A percentile compares a stretch with the other conserved stretches of the same genome.
phyloP scores from a whole-genome alignment of 2,329 filamentous ascomycete genomes.

The Alternaria infectoria region DNA sequence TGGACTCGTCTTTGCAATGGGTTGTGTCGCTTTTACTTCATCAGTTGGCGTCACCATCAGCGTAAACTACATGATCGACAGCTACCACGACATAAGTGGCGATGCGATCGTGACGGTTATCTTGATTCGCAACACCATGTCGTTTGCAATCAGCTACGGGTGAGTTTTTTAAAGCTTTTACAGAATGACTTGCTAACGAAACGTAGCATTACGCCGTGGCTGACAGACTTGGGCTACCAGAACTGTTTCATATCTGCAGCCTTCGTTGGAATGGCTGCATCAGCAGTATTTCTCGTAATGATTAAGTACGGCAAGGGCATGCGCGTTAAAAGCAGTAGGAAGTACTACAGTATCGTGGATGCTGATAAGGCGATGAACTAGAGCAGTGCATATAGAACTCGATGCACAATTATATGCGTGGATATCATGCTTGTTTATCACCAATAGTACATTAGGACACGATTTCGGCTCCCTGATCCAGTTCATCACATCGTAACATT shows the following conservation, averaged over 20 bases:
- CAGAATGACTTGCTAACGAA: neutral
- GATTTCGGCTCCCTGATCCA: neutral
- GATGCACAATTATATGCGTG: neutral
- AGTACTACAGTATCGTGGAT: slow-evolving; percentile 43
- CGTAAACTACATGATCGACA: slow-evolving; percentile 57
- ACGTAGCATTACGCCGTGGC: slow-evolving; percentile 51
- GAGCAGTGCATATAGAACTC: neutral
- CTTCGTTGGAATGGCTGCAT: slow-evolving; percentile 52
- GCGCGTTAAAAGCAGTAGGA: slow-evolving; percentile 29
- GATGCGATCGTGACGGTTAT: slow-evolving; percentile 60
- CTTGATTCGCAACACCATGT: slow-evolving; percentile 58
- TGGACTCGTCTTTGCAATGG: slow-evolving; percentile 58
- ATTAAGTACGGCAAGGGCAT: slow-evolving; percentile 58
- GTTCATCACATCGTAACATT: neutral
- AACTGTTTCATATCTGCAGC: slow-evolving; percentile 54
- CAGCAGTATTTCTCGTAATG: slow-evolving; percentile 51
- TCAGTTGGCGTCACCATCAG: slow-evolving; percentile 52
- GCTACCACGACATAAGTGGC: slow-evolving; percentile 56
- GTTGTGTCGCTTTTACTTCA: slow-evolving; percentile 33
- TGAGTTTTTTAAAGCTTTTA: neutral
- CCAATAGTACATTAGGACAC: neutral
- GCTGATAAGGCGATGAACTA: slow-evolving; percentile 11
- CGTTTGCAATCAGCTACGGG: slow-evolving; percentile 59
- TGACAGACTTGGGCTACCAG: slow-evolving; percentile 51
- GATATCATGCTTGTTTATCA: neutral